Conservation (phyloP, 805 yeast genomes). For the Myxozyma neglecta region DNA sequence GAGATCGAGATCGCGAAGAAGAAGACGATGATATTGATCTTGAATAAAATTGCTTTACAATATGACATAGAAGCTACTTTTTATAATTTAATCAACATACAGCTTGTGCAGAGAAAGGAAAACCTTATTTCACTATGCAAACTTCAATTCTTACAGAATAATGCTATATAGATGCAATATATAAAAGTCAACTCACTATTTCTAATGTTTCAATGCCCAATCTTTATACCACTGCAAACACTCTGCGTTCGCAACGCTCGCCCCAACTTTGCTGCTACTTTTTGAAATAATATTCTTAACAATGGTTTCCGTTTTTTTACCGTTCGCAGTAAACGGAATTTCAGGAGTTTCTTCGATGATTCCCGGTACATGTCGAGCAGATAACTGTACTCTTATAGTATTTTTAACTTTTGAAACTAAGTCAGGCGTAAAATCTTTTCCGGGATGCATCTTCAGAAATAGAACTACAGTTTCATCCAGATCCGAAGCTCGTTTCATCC, state of each 20-base stretch:
- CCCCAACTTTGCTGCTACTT: slow-evolving; percentile 28
- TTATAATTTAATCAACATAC: not conserved
- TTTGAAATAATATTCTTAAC: slow-evolving; percentile 31
- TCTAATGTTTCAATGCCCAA: slow-evolving; percentile 30
- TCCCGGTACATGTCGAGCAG: slow-evolving; percentile 34
- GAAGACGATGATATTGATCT: slow-evolving; percentile 12
- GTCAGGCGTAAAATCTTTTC: slow-evolving; percentile 7
- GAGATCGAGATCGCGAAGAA: slow-evolving; percentile 4
- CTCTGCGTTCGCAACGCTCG: slow-evolving; percentile 34
- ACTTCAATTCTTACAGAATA: too few relatives aligned
- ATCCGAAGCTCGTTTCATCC: slow-evolving; percentile 29
- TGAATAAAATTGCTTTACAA: not conserved
- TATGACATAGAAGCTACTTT: not conserved
- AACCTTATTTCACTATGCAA: too few relatives aligned
- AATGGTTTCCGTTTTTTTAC: slow-evolving; percentile 34
- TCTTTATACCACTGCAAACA: slow-evolving; percentile 30
- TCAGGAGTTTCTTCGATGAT: slow-evolving; percentile 31
- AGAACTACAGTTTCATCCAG: slow-evolving; percentile 32
- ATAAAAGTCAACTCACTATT: not conserved
- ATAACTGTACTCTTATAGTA: slow-evolving; percentile 27
- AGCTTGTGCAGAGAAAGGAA: too few relatives aligned
- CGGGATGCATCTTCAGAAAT: slow-evolving; percentile 28
- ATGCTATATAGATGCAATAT: too few relatives aligned
- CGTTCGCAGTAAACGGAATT: slow-evolving; percentile 34
- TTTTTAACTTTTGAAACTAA: slow-evolving; percentile 12